Evolutionary conservation across 768 basidiomycete species (phyloP).

Genomic region (Sarcodon aspratus): DNA sequence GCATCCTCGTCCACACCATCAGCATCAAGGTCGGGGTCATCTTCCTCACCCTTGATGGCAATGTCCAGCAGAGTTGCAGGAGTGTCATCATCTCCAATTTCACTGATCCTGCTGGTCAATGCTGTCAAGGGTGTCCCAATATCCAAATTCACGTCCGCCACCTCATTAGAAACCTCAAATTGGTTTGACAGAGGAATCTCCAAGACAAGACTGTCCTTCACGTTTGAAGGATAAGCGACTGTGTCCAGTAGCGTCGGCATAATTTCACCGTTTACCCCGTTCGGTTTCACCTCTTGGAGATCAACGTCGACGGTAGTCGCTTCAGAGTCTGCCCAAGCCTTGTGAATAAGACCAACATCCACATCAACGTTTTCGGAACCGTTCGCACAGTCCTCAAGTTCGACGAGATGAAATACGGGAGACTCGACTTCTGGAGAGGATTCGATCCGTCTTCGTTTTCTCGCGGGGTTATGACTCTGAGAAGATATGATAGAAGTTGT

Average conservation of each 20-base stretch:
- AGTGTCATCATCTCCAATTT: conserved; percentile 31
- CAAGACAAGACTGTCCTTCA: conserved; percentile 1
- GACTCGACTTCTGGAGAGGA: conserved; percentile 2
- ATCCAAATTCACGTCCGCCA: conserved; percentile 42
- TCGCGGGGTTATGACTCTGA: conserved; percentile 5
- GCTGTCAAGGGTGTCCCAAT: conserved; percentile 32
- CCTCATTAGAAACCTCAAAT: conserved; percentile 13
- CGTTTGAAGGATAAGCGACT: background rate
- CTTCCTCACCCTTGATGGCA: background rate
- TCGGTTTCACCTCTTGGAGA: background rate
- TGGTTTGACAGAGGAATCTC: background rate
- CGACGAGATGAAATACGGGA: no score
- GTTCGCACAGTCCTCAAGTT: conserved; percentile 10
- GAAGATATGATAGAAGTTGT: conserved; percentile 2
- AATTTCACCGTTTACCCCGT: background rate
- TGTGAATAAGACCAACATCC: background rate
- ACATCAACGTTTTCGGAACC: conserved; percentile 2
- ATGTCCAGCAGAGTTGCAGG: background rate
- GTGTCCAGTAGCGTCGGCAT: background rate
- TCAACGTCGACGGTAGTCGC: background rate
- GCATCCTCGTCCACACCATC: conserved; percentile 12
- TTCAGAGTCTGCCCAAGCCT: background rate
- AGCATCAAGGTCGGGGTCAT: background rate
- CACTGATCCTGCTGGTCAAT: conserved; percentile 39
- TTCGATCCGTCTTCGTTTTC: conserved; percentile 4